phyloP scores from a whole-genome alignment of 2,329 filamentous ascomycete genomes.

The Cyclaneusma minus region DNA sequence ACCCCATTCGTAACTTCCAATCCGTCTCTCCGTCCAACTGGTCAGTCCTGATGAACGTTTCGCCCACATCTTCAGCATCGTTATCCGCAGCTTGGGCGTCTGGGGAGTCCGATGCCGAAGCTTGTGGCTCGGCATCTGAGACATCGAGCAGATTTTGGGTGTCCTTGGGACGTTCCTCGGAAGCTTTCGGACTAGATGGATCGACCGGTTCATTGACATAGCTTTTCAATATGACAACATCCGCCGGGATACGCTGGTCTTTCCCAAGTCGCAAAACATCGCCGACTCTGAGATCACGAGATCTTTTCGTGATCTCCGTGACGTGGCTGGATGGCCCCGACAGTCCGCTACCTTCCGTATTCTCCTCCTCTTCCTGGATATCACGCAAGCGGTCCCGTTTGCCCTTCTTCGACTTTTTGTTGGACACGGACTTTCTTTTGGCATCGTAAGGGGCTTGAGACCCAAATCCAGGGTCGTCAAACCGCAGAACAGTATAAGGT shows the following conservation, averaged over 20 bases:
- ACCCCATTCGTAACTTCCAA: conserved; percentile 89
- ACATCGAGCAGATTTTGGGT: conserved; percentile 4
- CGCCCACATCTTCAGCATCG: conserved; percentile 33
- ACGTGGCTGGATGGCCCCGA: conserved; percentile 31
- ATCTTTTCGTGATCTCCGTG: conserved; percentile 61
- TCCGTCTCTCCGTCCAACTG: conserved; percentile 96
- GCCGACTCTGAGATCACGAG: conserved; percentile 79
- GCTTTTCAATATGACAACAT: conserved; percentile 86
- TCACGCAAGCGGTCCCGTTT: conserved; percentile 36
- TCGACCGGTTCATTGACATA: conserved; percentile 37
- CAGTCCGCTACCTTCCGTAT: conserved; percentile 26
- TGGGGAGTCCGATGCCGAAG: conserved; percentile 15
- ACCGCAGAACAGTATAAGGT: conserved; percentile 62
- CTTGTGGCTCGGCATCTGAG: conserved; percentile 6
- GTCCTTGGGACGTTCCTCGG: no score
- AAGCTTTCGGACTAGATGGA: conserved; percentile 8
- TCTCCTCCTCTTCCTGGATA: conserved; percentile 54
- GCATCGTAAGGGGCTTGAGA: conserved; percentile 19
- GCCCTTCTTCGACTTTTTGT: conserved; percentile 22
- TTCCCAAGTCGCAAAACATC: conserved; percentile 90
- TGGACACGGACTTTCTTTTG: conserved; percentile 31
- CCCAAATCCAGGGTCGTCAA: conserved; percentile 38
- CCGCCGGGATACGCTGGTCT: conserved; percentile 84
- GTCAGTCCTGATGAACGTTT: conserved; percentile 94
- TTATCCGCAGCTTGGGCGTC: conserved; percentile 12